These are phyloP conservation scores for Dothistroma septosporum DNA, from an alignment of 2,329 filamentous ascomycete species.

Conservation along the genomic window DNA sequence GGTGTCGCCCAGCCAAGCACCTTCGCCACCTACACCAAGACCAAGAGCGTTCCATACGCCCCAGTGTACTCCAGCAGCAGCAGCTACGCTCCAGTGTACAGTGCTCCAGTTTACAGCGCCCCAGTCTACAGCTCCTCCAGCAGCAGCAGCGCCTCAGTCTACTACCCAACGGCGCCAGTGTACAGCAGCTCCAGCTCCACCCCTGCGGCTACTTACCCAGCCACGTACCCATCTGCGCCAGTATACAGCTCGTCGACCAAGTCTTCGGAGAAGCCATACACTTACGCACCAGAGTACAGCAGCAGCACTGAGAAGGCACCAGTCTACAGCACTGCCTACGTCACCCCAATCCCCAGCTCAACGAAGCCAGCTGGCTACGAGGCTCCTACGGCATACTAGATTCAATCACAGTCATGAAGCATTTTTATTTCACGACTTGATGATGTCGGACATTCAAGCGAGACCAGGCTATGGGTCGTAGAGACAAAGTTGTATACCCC, in stretches of 20 bases:
- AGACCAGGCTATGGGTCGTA: neutral
- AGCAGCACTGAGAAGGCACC: neutral
- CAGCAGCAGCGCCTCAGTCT: neutral
- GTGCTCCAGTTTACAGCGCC: conserved; percentile 10
- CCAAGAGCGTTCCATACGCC: conserved; percentile 7
- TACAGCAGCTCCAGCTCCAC: conserved; percentile 1
- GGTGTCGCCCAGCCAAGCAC: conserved; percentile 15
- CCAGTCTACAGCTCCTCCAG: neutral
- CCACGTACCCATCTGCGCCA: neutral
- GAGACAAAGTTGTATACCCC: neutral
- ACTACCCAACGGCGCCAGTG: neutral
- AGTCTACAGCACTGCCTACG: conserved; percentile 11
- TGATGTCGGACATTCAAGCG: neutral
- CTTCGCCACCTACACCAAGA: neutral
- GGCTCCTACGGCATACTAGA: conserved; percentile 8
- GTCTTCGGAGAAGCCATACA: neutral
- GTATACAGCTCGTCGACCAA: neutral
- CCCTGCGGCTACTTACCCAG: conserved; percentile 2
- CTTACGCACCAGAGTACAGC: neutral
- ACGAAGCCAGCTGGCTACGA: conserved; percentile 11
- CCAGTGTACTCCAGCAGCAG: conserved; percentile 7
- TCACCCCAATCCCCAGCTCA: conserved; percentile 11
- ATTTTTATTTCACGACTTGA: neutral
- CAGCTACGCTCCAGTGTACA: neutral
- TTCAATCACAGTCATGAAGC: neutral